phyloP scores from a whole-genome alignment of 2,329 filamentous ascomycete species.

The Grosmannia penicillata region DNA sequence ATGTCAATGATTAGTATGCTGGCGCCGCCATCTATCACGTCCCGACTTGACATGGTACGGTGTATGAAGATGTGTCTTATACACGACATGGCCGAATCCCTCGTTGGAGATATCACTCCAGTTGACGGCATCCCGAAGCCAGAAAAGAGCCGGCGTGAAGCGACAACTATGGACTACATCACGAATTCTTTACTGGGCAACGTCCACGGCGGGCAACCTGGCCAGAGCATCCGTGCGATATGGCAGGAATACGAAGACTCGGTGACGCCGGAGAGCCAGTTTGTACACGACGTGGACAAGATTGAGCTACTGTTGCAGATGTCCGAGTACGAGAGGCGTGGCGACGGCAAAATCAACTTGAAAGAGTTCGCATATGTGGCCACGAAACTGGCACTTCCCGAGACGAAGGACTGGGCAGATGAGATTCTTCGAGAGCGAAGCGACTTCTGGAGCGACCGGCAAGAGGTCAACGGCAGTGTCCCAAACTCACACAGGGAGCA shows the following conservation, averaged over 20 bases:
- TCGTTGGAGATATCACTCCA: slow-evolving; percentile 95
- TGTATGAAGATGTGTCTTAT: slow-evolving; percentile 94
- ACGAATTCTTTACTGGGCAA: slow-evolving; percentile 56
- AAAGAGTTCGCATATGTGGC: slow-evolving; percentile 78
- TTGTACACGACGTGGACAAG: slow-evolving; percentile 96
- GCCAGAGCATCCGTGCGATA: slow-evolving; percentile 55
- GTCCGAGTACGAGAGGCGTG: slow-evolving; percentile 79
- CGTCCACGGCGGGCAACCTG: slow-evolving; percentile 49
- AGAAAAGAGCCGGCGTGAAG: slow-evolving; percentile 81
- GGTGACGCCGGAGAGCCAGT: slow-evolving; percentile 67
- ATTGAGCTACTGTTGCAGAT: slow-evolving; percentile 90
- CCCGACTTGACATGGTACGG: slow-evolving; percentile 58
- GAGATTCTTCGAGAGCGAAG: slow-evolving; percentile 64
- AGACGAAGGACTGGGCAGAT: slow-evolving; percentile 67
- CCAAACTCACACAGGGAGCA: no score
- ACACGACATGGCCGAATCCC: slow-evolving; percentile 92
- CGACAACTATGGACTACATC: slow-evolving; percentile 84
- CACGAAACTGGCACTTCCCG: slow-evolving; percentile 54
- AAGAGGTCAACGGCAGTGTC: slow-evolving; percentile 31
- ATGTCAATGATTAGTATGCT: slow-evolving; percentile 96
- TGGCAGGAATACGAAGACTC: slow-evolving; percentile 96
- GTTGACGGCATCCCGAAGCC: slow-evolving; percentile 71
- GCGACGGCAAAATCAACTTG: slow-evolving; percentile 52
- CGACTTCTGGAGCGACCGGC: slow-evolving; percentile 48
- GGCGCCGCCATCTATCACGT: slow-evolving; percentile 58